Base-by-base conservation (phyloP, 2,329 filamentous ascomycete genomes). In the Botrytis tulipae region DNA sequence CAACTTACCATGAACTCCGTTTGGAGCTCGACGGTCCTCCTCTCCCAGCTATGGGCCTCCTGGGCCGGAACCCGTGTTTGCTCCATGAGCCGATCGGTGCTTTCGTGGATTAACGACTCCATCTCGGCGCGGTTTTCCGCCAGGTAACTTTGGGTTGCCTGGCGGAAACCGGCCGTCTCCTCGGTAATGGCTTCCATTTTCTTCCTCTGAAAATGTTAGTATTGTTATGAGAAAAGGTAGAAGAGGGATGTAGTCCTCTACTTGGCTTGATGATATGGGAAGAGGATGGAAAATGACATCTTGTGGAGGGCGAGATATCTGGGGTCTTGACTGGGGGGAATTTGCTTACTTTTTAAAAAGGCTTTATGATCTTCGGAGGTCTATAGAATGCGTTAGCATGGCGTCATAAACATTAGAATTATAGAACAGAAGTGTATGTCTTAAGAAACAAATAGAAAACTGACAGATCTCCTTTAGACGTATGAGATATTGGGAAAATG, bases 151-250 rank as follows among this genome's bases (percentile, higher is more conserved):
- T 63, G 61, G 4, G 40, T 22, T 29, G 7, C 61, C 61, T 12
- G 61, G 61, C 61, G 61, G 37, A 44, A 44, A 63, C 40, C 40
- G 61, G 37, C 37, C 61, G 37, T 63, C 37, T 63, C 61, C 37
- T 63, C 61, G 3, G 25, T 29, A 63, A 10, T 63, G 14, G 61
- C 2, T 1, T 25, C 16, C 61, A 63, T 63, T 44, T 44, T 37
- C 57, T 12, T 29, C 40, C 29, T 44, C 25, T 63, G 8, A 0
- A 29, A 3, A 40, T 20, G 61, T 63, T 44, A 63, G 61, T 44
- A 14, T n/a, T 20, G 16, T 22, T 20, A 10, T 29, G n/a, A 29
- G 7, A 29, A 29, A n/a, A 16, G 3, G 6, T 1, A 12, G 37
- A 29, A 42, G 25, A 29, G 22, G 22, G 1, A 48, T 25, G 4